Evolutionary conservation across 2,329 filamentous ascomycete species (phyloP).

Genomic region (Arachnopeziza araneosa): DNA sequence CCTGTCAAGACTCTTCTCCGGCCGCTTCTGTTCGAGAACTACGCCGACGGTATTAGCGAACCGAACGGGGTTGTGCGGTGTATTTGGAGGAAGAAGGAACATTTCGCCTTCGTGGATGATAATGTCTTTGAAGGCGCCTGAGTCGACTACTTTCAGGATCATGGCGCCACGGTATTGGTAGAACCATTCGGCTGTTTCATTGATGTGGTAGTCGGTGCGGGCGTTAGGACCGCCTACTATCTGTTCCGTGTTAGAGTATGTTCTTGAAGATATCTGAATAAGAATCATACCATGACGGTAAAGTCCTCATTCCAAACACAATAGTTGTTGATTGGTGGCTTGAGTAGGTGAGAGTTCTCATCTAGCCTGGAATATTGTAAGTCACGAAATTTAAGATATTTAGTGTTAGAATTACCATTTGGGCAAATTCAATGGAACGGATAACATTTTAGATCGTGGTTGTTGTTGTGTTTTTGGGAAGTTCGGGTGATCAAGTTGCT

Average conservation of each 20-base stretch:
- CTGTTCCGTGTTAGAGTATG: slow-evolving; percentile 33
- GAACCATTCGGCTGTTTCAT: slow-evolving; percentile 94
- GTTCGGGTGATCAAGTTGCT: background rate
- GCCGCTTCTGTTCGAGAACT: slow-evolving; percentile 81
- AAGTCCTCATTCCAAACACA: slow-evolving; percentile 86
- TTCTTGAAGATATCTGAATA: background rate
- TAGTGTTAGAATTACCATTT: slow-evolving; percentile 1
- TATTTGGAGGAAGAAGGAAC: slow-evolving; percentile 88
- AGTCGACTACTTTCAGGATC: slow-evolving; percentile 86
- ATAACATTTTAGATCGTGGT: background rate
- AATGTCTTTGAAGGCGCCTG: slow-evolving; percentile 69
- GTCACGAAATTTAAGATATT: background rate
- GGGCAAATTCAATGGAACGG: background rate
- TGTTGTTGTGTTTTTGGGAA: background rate
- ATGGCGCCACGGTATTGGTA: slow-evolving; percentile 93
- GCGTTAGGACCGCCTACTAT: slow-evolving; percentile 95
- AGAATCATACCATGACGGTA: slow-evolving; percentile 64
- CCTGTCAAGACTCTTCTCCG: slow-evolving; percentile 63
- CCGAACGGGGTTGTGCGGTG: slow-evolving; percentile 91
- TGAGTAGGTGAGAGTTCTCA: slow-evolving; percentile 74
- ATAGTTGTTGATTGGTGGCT: slow-evolving; percentile 96
- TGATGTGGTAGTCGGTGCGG: slow-evolving; percentile 97
- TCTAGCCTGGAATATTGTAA: slow-evolving; percentile 60
- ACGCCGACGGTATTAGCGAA: slow-evolving; percentile 93
- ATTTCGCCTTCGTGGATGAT: slow-evolving; percentile 89